These are phyloP conservation scores for Tulasnella sp. DNA, from an alignment of 768 basidiomycete genomes.

Conservation along the genomic window DNA sequence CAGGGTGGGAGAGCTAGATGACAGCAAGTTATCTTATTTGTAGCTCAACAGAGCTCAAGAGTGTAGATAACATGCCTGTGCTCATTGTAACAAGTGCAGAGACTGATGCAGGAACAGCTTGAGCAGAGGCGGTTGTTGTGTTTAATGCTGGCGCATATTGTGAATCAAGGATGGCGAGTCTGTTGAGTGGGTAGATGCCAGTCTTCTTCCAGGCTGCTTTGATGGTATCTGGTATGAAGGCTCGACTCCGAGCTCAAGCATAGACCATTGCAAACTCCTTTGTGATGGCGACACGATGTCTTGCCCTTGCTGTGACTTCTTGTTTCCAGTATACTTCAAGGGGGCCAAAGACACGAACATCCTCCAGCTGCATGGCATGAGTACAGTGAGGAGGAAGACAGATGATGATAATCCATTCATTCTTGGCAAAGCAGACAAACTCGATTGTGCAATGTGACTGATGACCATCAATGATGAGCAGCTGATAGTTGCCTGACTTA, in stretches of 20 bases:
- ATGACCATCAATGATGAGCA: slow-evolving; percentile 35
- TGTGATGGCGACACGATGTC: slow-evolving; percentile 20
- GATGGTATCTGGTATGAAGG: slow-evolving; percentile 26
- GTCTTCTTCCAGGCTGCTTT: slow-evolving; percentile 26
- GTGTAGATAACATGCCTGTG: no score
- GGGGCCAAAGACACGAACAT: slow-evolving; percentile 33
- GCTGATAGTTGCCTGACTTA: slow-evolving; percentile 20
- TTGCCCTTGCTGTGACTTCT: neutral
- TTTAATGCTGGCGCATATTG: neutral
- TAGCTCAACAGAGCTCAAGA: neutral
- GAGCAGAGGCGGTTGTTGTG: slow-evolving; percentile 15
- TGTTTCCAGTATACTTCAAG: slow-evolving; percentile 19
- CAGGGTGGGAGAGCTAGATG: neutral
- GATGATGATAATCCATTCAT: slow-evolving; percentile 28
- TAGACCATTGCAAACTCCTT: slow-evolving; percentile 28
- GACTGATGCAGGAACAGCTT: slow-evolving; percentile 18
- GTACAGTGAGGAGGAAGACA: slow-evolving; percentile 33
- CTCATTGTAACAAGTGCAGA: neutral
- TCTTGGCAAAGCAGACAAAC: slow-evolving; percentile 27
- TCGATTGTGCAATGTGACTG: slow-evolving; percentile 29
- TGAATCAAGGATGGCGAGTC: slow-evolving; percentile 17
- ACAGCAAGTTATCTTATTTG: neutral
- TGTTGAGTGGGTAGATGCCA: slow-evolving; percentile 28
- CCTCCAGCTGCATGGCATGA: slow-evolving; percentile 30
- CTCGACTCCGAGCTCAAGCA: slow-evolving; percentile 20